A percentile compares a stretch with the other conserved stretches of the same genome.
Conservation (phyloP, 2,329 filamentous ascomycete species). For the Aspergillus sojae region DNA sequence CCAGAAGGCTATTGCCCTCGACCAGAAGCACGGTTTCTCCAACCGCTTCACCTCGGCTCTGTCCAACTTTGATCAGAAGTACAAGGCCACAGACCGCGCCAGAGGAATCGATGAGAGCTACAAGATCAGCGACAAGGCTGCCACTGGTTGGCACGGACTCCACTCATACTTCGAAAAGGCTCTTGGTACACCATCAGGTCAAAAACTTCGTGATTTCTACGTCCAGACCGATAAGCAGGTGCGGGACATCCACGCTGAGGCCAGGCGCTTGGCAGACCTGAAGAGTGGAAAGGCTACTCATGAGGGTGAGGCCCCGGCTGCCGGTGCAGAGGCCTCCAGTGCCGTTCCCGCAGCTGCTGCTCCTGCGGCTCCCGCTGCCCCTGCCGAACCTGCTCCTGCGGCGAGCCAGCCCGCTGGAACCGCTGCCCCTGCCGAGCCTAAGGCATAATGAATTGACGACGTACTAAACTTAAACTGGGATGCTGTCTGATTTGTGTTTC, state of each 20-base stretch:
- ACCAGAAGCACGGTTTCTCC: slow-evolving; percentile 86
- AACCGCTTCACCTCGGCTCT: slow-evolving; percentile 77
- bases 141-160: slow-evolving; percentile 67
- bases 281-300: slow-evolving; percentile 62
- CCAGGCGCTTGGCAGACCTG: slow-evolving; percentile 80
- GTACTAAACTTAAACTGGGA: neutral
- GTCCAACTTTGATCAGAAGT: slow-evolving; percentile 76
- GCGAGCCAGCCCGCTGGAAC: slow-evolving; percentile 1
- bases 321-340: slow-evolving; percentile 18
- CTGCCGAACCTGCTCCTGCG: neutral
- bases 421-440: slow-evolving; percentile 31
- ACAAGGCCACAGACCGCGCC: slow-evolving; percentile 84
- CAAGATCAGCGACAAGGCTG: slow-evolving; percentile 74
- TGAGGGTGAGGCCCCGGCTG: slow-evolving; percentile 34
- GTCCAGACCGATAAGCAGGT: slow-evolving; percentile 83
- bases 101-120: slow-evolving; percentile 83
- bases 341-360: slow-evolving; percentile 25
- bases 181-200: slow-evolving; percentile 79
- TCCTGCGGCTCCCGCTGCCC: neutral
- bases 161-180: slow-evolving; percentile 95
- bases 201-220: slow-evolving; percentile 88
- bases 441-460: slow-evolving; percentile 23
- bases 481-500: slow-evolving; percentile 11
- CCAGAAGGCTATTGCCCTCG: slow-evolving; percentile 80
- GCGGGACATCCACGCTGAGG: slow-evolving; percentile 90